phyloP scores from a whole-genome alignment of 2,329 filamentous ascomycete species.

The Epichloe gansuensis region DNA sequence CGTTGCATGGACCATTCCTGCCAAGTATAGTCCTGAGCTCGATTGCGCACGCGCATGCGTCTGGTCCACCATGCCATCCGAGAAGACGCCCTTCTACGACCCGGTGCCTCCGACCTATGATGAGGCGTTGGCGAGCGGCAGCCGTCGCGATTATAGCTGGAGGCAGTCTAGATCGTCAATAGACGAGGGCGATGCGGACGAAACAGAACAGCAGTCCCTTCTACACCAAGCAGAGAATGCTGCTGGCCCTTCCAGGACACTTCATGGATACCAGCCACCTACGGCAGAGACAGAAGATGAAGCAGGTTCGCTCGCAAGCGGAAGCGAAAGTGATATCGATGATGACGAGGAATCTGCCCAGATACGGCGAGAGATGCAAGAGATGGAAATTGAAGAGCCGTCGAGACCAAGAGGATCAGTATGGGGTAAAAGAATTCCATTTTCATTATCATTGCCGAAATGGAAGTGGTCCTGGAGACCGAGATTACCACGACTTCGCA shows the following conservation, averaged over 20 bases:
- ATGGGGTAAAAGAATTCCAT: constrained; percentile 44
- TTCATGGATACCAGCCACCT: constrained; percentile 58
- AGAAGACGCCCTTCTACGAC: constrained; percentile 30
- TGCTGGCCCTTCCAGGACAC: constrained; percentile 28
- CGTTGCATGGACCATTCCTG: not conserved
- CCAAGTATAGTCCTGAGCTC: not conserved
- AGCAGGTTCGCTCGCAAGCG: constrained; percentile 38
- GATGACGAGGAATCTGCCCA: constrained; percentile 45
- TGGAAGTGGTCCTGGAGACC: constrained; percentile 45
- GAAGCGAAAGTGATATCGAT: constrained; percentile 30
- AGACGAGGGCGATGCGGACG: constrained; percentile 51
- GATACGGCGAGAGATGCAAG: constrained; percentile 70
- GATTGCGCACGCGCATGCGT: not conserved
- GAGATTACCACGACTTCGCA: constrained; percentile 37
- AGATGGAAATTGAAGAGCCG: constrained; percentile 75
- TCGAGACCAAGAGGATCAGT: constrained; percentile 28
- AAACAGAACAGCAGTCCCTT: constrained; percentile 67
- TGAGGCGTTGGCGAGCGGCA: constrained; percentile 25
- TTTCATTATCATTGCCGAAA: constrained; percentile 36
- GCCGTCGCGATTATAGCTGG: constrained; percentile 21
- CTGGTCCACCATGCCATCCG: constrained; percentile 20
- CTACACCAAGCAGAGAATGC: constrained; percentile 40
- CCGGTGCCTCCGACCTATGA: constrained; percentile 31
- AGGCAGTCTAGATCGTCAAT: constrained; percentile 17
- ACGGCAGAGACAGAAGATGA: constrained; percentile 71